phyloP scores from a whole-genome alignment of 192 early-diverging fungal genomes.

The Gigaspora rosea region DNA sequence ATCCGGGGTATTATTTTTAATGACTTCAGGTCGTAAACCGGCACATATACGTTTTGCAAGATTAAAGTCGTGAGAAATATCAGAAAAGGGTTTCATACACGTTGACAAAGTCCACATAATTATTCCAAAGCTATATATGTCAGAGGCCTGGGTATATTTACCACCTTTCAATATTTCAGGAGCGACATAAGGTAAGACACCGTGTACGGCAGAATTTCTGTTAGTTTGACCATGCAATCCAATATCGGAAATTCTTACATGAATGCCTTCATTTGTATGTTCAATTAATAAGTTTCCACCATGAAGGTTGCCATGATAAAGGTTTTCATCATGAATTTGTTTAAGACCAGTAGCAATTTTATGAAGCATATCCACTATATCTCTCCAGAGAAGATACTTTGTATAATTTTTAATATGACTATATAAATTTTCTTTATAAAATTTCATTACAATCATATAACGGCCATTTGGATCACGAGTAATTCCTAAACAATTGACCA shows the following conservation, averaged over 20 bases:
- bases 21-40: too few relatives aligned
- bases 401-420: background rate
- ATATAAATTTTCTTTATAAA: background rate
- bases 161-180: background rate
- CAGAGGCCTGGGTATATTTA: background rate
- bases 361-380: background rate
- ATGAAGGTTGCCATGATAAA: background rate
- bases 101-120: background rate
- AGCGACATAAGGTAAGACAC: background rate
- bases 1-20: too few relatives aligned
- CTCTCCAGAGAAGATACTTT: background rate
- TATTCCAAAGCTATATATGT: constrained; percentile 9
- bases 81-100: background rate
- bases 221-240: background rate
- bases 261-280: background rate
- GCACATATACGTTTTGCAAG: too few relatives aligned
- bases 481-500: background rate
- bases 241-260: background rate
- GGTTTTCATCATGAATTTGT: background rate
- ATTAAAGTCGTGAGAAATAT: background rate
- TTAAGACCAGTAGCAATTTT: background rate
- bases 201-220: background rate
- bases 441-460: constrained; percentile 15
- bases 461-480: background rate
- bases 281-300: constrained; percentile 6